Evolutionary conservation across 2,329 filamentous ascomycete genomes (phyloP), one percentile per base, ranked within the genome.

Genomic region (Ilyonectria robusta): DNA sequence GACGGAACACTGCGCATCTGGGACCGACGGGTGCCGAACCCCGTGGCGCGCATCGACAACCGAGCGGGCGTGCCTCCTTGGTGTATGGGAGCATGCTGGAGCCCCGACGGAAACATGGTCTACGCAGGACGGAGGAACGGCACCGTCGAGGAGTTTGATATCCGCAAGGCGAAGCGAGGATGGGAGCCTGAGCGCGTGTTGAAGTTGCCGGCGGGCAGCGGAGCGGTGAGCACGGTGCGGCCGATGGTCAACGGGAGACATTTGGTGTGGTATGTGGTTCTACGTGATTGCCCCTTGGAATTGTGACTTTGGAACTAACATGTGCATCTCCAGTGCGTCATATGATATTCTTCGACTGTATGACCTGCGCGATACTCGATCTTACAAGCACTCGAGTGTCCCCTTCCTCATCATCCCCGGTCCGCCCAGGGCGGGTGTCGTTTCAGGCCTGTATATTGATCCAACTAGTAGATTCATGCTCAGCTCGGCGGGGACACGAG

Each of bases 11-110:
- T 99, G 50, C 92, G 94, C n/a, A 90, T 99, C 71, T 99, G 96
- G 95, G 97, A 99, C 76, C 86, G 92, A 3, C 90, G 96, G 21
- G 89, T 93, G 69, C 88, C 88, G 1, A 88, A 92, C 40, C 92
- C 95, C 0, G 86, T 97, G 2, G 94, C 96, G 3, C 90, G 91
- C 31, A 95, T 98, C 63, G 85, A 87, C 1, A 93, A 93, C 19
- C 86, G 91, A 11, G 88, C 90, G 11, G 90, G 91, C 19, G 93
- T 94, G 1, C 95, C 96, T 1, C 96, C 95, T 0, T 99, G 95
- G 95, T 98, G 95, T 80, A 98, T 97, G 91, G 95, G 94, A 72
- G 94, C 94, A 1, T 97, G 94, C 83, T 99, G 96, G 96, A 95
- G 93, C 61, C 94, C 94, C 0, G 93, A 98, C 78, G 96, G 96